Base-by-base conservation (phyloP, 345 rosid genomes). In the Eutrema heterophyllum region DNA sequence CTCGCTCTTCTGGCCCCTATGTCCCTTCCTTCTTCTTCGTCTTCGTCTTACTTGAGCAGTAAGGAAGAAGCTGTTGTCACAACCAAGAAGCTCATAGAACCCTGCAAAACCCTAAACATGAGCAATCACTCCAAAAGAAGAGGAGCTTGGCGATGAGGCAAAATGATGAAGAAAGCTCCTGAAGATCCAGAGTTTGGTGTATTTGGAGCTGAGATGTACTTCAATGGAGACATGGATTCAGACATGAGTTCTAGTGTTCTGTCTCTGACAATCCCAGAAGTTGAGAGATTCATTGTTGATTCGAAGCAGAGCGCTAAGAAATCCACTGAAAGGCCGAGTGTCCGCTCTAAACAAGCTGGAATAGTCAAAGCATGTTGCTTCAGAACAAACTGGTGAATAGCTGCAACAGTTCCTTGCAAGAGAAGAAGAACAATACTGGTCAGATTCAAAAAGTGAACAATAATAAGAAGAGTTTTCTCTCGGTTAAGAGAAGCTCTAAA, bases 121-220 rank as follows among this genome's bases (percentile, higher is more conserved):
- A n/a, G n/a, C n/a, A n/a, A n/a, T n/a, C n/a, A n/a, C n/a, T n/a
- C n/a, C n/a, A n/a, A n/a, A n/a, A n/a, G n/a, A n/a, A n/a, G n/a
- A n/a, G n/a, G n/a, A n/a, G n/a, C n/a, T 62, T 55, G 44, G 2
- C 0, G 15, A 54, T 30, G 66, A 64, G 60, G 32, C 10, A 75
- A 75, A 16, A 7, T 8, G 11, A 43, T 9, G 46, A 76, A 76
- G 72, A 80, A 85, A 76, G 84, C 61, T 65, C 27, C 77, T 36
- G 84, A 83, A 32, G 92, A 87, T 39, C 90, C 84, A 50, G 98
- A 88, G 72, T 86, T 93, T 30, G 97, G 92, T 48, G 86, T 93
- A 21, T 93, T 93, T 29, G 81, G 87, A 63, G 98, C 98, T 12
- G 98, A 93, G 68, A 93, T 83, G 43, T 93, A 93, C 77, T 93